Evolutionary conservation across 345 rosid species (phyloP), one percentile per base, ranked within the genome.

Genomic region (Gossypium thurberi): DNA sequence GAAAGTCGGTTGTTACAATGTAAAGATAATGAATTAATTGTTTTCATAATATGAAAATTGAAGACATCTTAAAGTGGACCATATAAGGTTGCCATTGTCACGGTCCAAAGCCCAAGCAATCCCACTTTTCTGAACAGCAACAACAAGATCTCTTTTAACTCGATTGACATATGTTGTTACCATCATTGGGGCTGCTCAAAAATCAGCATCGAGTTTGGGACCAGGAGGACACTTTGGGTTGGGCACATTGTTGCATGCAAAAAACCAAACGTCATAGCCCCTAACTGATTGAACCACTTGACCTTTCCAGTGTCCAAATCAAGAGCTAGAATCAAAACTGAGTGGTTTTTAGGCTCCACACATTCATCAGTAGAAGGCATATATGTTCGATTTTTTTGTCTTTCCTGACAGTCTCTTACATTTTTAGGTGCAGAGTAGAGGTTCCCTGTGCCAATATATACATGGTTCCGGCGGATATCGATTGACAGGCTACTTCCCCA

Each of bases 81-180:
- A 81, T 2, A 84, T 66, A 9, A 84, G 75, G 37, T 15, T 62
- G 10, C 88, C 83, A 23, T 60, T 74, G 18, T 83, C 77, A 3
- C 88, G 79, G 23, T 85, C 85, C 7, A 87, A 63, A 59, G 85
- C 85, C 88, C 82, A 83, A 20, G 85, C 85, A 37, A 81, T 79
- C 8, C 88, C 88, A 28, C 83, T 86, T 73, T 84, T 84, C 28
- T 82, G 88, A 20, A 78, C 82, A 8, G 84, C 85, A 18, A 50
- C 85, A 10, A 69, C 82, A 55, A 81, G 13, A 4, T 78, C 80
- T 20, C 3, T 20, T 73, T 58, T 69, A 17, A 20, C 73, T 66
- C 68, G 75, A 10, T 77, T 69, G 4, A 69, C 66, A 28, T 33
- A 7, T 8, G 70, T 66, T 33, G 23, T 72, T 15, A 82, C 7